Evolutionary conservation across 805 yeast species (phyloP).

Genomic region (Wickerhamomyces ciferrii): DNA sequence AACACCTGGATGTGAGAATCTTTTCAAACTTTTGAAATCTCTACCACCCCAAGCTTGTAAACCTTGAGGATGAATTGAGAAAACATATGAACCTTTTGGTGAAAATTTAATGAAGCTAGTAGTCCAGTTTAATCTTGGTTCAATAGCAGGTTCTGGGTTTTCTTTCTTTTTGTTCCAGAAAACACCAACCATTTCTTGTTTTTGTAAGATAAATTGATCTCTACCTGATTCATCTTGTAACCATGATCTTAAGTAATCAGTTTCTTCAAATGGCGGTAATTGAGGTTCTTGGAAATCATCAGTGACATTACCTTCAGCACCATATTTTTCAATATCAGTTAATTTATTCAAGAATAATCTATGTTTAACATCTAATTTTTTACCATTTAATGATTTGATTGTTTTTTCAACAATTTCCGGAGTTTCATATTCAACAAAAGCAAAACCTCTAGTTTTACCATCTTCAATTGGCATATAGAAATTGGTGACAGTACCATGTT

Average conservation of each 20-base stretch:
- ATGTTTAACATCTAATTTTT: conserved; percentile 92
- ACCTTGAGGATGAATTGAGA: conserved; percentile 91
- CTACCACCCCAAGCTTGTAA: conserved; percentile 95
- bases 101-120: conserved; percentile 85
- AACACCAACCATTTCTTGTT: conserved; percentile 74
- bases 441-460: conserved; percentile 80
- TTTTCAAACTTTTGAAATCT: conserved; percentile 62
- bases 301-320: conserved; percentile 54
- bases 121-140: conserved; percentile 82
- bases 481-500: conserved; percentile 74
- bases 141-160: conserved; percentile 70
- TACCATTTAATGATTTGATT: conserved; percentile 75
- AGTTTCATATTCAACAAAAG: conserved; percentile 76
- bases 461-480: conserved; percentile 77
- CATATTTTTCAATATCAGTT: conserved; percentile 77
- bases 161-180: conserved; percentile 77
- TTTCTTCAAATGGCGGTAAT: conserved; percentile 64
- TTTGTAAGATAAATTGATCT: conserved; percentile 83
- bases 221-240: conserved; percentile 82
- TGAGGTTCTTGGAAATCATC: conserved; percentile 67
- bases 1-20: conserved; percentile 86
- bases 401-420: conserved; percentile 70
- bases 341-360: conserved; percentile 79
- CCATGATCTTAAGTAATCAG: conserved; percentile 87
- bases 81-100: conserved; percentile 85